Conservation (phyloP, 345 rosid genomes). For the Eucalyptus cladocalyx region DNA sequence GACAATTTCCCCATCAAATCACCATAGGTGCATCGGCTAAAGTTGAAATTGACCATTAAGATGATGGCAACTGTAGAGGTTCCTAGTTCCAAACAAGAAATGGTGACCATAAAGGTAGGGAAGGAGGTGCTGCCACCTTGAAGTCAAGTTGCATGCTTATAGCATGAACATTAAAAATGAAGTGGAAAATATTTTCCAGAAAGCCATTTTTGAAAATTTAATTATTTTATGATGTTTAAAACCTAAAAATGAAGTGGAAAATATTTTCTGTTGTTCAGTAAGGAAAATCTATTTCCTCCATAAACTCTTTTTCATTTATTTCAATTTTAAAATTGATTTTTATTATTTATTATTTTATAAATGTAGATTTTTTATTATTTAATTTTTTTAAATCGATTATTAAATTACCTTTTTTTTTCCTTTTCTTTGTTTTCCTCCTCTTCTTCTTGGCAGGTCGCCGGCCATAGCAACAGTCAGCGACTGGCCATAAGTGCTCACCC, state of each 20-base stretch:
- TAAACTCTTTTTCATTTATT: too few relatives aligned
- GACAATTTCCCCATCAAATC: neutral
- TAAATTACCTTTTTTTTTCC: too few relatives aligned
- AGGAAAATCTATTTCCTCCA: too few relatives aligned
- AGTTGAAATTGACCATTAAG: neutral
- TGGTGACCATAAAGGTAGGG: neutral
- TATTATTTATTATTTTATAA: too few relatives aligned
- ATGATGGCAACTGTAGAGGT: neutral
- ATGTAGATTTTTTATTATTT: too few relatives aligned
- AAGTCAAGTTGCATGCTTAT: neutral
- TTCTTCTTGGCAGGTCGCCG: rapidly evolving
- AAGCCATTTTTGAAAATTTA: too few relatives aligned
- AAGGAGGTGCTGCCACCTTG: neutral
- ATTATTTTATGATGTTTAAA: too few relatives aligned
- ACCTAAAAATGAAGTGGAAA: too few relatives aligned
- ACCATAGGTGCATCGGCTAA: neutral
- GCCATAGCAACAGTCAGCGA: rapidly evolving
- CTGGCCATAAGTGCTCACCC: rapidly evolving
- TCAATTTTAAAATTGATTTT: too few relatives aligned
- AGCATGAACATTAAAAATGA: neutral
- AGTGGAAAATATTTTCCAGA: too few relatives aligned
- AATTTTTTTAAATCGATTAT: too few relatives aligned
- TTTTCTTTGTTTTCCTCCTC: too few relatives aligned
- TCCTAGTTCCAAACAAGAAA: neutral
- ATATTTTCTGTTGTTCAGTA: rapidly evolving